Percentiles rank a stretch among this genome's conserved stretches.
Conservation (phyloP, 345 rosid species). For the Toxicodendron radicans region DNA sequence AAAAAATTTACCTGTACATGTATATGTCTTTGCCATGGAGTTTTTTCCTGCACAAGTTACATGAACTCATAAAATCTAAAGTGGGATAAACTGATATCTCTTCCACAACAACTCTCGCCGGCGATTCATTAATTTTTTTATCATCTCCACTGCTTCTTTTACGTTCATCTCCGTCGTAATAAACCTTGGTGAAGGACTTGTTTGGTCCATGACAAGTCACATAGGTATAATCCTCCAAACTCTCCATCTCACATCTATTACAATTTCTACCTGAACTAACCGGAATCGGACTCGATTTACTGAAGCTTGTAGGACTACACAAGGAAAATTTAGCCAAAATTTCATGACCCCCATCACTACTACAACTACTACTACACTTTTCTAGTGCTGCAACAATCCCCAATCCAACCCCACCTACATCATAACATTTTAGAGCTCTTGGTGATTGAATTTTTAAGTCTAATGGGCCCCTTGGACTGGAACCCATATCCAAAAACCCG, state of each 20-base stretch:
- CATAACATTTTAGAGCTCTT: constrained; percentile 49
- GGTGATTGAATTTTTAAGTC: constrained; percentile 64
- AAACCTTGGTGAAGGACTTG: constrained; percentile 54
- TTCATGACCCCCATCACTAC: constrained; percentile 19
- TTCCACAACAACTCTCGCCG: constrained; percentile 26
- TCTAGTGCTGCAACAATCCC: constrained; percentile 83
- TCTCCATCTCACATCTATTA: constrained; percentile 35
- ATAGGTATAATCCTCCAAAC: constrained; percentile 60
- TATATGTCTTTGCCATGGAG: constrained; percentile 74
- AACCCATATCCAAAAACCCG: constrained; percentile 33
- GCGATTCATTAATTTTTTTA: constrained; percentile 25
- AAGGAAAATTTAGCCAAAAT: constrained; percentile 32
- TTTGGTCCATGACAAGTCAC: constrained; percentile 56
- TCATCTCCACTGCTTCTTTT: constrained; percentile 7
- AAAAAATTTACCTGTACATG: constrained; percentile 68
- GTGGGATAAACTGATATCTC: constrained; percentile 38
- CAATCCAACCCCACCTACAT: constrained; percentile 67
- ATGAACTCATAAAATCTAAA: constrained; percentile 60
- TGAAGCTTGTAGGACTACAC: constrained; percentile 21
- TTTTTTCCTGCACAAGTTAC: constrained; percentile 64
- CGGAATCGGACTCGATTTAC: constrained; percentile 39
- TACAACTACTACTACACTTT: constrained; percentile 34
- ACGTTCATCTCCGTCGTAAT: constrained; percentile 41
- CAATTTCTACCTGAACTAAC: constrained; percentile 27
- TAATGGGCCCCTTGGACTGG: constrained; percentile 71